Evolutionary conservation across 768 basidiomycete genomes (phyloP).

Genomic region (Peribolospora kevripleyi): DNA sequence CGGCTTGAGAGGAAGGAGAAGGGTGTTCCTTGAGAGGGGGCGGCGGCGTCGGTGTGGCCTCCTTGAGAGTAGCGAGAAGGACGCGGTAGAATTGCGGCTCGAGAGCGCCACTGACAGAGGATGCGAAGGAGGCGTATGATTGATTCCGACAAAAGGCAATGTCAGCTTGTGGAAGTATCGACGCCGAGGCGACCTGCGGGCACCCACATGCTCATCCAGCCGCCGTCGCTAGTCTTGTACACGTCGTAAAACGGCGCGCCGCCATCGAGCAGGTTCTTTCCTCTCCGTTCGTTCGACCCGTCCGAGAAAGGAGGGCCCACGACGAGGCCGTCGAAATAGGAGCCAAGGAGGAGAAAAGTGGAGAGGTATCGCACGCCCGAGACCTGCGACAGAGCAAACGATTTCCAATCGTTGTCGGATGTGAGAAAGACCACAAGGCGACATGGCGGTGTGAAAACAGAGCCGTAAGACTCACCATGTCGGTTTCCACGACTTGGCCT

Average conservation of each 20-base stretch:
- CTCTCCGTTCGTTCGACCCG: conserved; percentile 22
- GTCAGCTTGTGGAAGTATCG: too few relatives aligned
- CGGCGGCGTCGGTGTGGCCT: too few relatives aligned
- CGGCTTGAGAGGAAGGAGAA: conserved; percentile 5
- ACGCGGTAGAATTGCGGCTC: conserved; percentile 10
- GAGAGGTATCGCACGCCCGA: conserved; percentile 56
- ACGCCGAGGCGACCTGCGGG: not conserved
- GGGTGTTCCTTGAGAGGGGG: too few relatives aligned
- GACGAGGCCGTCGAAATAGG: conserved; percentile 12
- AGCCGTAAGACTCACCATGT: conserved; percentile 34
- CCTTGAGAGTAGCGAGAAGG: too few relatives aligned
- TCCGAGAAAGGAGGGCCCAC: conserved; percentile 21
- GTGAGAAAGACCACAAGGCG: not conserved
- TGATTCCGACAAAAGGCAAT: too few relatives aligned
- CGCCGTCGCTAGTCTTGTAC: conserved; percentile 45
- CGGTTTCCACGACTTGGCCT: conserved; percentile 47
- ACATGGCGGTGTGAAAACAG: too few relatives aligned
- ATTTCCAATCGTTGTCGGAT: not conserved
- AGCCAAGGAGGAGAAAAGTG: conserved; percentile 38
- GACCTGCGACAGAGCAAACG: conserved; percentile 27
- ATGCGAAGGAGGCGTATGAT: too few relatives aligned
- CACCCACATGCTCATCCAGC: conserved; percentile 39
- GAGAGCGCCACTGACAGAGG: conserved; percentile 2
- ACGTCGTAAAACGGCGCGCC: conserved; percentile 55
- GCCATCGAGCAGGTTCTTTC: conserved; percentile 42